phyloP scores from a whole-genome alignment of 2,329 filamentous ascomycete species.

The Aspergillus sp. region DNA sequence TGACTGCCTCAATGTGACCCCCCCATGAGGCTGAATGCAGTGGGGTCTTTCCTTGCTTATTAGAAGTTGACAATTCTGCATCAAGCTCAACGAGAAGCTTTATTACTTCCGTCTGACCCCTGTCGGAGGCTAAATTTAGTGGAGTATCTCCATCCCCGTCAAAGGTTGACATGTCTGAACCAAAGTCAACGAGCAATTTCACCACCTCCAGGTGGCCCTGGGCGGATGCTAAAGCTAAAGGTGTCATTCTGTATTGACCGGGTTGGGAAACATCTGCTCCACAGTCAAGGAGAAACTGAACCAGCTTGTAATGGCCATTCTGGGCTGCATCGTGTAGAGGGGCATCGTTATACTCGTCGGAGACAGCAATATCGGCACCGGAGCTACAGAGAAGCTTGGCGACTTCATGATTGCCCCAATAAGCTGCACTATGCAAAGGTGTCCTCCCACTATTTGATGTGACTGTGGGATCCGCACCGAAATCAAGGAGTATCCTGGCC shows the following conservation, averaged over 20 bases:
- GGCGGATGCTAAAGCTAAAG: too few species aligned
- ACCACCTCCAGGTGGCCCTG: too few species aligned
- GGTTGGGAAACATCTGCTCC: not conserved
- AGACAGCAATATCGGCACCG: not conserved
- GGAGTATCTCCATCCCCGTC: too few species aligned
- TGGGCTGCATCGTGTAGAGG: not conserved
- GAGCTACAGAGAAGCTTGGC: not conserved
- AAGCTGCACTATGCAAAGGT: not conserved
- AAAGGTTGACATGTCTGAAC: too few species aligned
- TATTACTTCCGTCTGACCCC: not conserved
- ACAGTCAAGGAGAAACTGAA: not conserved
- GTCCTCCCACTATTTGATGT: not conserved
- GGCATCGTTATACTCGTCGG: not conserved
- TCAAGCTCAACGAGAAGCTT: not conserved
- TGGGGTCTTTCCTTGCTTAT: not conserved
- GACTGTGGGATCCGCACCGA: not conserved
- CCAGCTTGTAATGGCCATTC: not conserved
- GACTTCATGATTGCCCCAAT: not conserved
- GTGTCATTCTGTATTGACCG: too few species aligned
- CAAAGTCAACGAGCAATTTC: too few species aligned
- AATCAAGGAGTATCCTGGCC: not conserved
- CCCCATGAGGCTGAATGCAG: not conserved
- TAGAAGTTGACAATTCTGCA: not conserved
- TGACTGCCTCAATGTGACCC: not conserved
- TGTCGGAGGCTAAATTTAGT: too few species aligned